These are phyloP conservation scores for Dipodascus geniculatus DNA, from an alignment of 805 yeast genomes.

Conservation along the genomic window DNA sequence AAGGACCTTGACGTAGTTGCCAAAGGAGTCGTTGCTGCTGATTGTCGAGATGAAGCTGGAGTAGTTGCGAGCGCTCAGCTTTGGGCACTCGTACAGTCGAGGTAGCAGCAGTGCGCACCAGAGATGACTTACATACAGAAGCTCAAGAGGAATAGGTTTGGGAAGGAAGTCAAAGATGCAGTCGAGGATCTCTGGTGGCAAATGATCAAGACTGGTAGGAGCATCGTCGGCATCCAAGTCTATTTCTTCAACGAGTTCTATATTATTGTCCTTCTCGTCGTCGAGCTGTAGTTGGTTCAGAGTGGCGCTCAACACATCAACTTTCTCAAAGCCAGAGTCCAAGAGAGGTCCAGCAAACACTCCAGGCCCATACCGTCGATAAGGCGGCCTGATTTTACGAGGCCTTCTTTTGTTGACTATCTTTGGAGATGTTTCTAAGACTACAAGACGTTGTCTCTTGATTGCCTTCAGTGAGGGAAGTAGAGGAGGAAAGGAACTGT, in stretches of 20 bases:
- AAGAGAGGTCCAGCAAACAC: constrained; percentile 1
- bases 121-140: constrained; percentile 46
- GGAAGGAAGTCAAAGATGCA: constrained; percentile 27
- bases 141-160: constrained; percentile 23
- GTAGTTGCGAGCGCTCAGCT: constrained; percentile 56
- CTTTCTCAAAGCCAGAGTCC: constrained; percentile 7
- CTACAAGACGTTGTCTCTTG: too few species aligned
- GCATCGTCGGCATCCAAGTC: background rate
- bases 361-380: constrained; percentile 53
- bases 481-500: background rate
- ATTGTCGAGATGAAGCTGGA: constrained; percentile 59
- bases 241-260: constrained; percentile 4
- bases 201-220: constrained; percentile 5
- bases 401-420: constrained; percentile 89
- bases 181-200: constrained; percentile 42
- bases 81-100: constrained; percentile 52
- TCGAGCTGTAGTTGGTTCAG: background rate
- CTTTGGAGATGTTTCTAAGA: constrained; percentile 3
- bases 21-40: constrained; percentile 36
- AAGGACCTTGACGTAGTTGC: constrained; percentile 48
- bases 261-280: background rate
- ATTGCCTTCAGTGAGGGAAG: too few species aligned
- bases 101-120: constrained; percentile 56
- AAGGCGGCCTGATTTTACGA: constrained; percentile 69
- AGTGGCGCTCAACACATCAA: constrained; percentile 3